Evolutionary conservation across 139 green algal species (phyloP).

Genomic region (Chlamydomonas eustigma): DNA sequence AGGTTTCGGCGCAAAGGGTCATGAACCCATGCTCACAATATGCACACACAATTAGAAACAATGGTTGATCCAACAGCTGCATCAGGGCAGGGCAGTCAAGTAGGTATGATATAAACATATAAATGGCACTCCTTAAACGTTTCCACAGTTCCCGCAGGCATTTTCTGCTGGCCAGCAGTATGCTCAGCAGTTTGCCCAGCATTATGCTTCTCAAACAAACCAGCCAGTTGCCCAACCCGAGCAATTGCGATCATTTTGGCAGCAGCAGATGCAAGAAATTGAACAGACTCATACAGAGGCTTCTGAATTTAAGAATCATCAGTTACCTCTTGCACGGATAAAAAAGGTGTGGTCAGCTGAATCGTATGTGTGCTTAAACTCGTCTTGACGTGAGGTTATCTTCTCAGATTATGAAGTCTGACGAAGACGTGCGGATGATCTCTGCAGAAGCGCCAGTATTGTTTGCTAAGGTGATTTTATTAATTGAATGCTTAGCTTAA

Average conservation of each 20-base stretch:
- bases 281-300: constrained; percentile 33
- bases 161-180: constrained; percentile 5
- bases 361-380: not conserved
- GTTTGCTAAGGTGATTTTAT: constrained; percentile 80
- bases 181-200: constrained; percentile 13
- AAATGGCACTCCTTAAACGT: too few relatives aligned
- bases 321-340: constrained; percentile 95
- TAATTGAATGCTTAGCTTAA: not conserved
- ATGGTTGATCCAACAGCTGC: too few relatives aligned
- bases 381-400: not conserved
- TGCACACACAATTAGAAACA: too few relatives aligned
- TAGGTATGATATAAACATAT: too few relatives aligned
- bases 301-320: constrained; percentile 56
- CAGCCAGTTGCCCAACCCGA: not conserved
- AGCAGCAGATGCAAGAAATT: constrained; percentile 73
- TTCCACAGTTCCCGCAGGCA: constrained; percentile 8
- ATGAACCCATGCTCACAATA: too few relatives aligned
- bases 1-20: too few relatives aligned
- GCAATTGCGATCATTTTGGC: constrained; percentile 71
- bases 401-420: constrained; percentile 97
- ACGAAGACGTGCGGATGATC: constrained; percentile 96
- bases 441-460: constrained; percentile 94
- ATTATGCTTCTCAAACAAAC: not conserved
- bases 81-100: too few relatives aligned
- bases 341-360: constrained; percentile 78